phyloP scores from a whole-genome alignment of 495 filamentous ascomycete genomes.

The Amphirosellinia nigrospora region DNA sequence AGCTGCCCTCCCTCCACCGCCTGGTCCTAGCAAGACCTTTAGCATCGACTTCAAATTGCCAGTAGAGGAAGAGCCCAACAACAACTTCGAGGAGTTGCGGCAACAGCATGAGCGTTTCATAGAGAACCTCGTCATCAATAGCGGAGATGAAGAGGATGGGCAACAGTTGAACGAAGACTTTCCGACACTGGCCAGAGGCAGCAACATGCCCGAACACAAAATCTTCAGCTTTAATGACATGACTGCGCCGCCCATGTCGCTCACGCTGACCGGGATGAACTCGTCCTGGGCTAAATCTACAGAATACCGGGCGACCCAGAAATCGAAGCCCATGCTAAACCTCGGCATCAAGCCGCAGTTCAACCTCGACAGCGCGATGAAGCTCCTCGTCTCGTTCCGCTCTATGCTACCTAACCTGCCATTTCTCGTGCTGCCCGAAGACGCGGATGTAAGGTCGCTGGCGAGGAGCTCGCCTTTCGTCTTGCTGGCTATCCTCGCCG shows the following conservation, averaged over 20 bases:
- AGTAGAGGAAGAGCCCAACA: slow-evolving; percentile 36
- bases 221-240: slow-evolving; percentile 39
- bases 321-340: slow-evolving; percentile 32
- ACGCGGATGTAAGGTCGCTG: slow-evolving; percentile 44
- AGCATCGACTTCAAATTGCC: slow-evolving; percentile 57
- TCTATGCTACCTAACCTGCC: slow-evolving; percentile 50
- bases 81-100: slow-evolving; percentile 45
- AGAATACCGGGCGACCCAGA: neutral
- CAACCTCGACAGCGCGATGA: slow-evolving; percentile 53
- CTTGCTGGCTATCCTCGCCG: slow-evolving; percentile 52
- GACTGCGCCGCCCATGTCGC: slow-evolving; percentile 39
- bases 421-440: slow-evolving; percentile 41
- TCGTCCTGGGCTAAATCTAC: slow-evolving; percentile 13
- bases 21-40: slow-evolving; percentile 55
- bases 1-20: slow-evolving; percentile 33
- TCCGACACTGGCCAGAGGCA: neutral
- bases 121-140: slow-evolving; percentile 38
- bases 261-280: slow-evolving; percentile 33
- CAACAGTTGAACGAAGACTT: slow-evolving; percentile 22
- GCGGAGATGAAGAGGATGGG: slow-evolving; percentile 32
- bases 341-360: slow-evolving; percentile 53
- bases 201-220: neutral
- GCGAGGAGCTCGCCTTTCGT: slow-evolving; percentile 50
- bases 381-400: slow-evolving; percentile 46
- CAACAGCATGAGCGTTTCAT: slow-evolving; percentile 45